Base-by-base conservation (phyloP, 225 moss, liverwort and hornwort species). In the Neckera pumila region DNA sequence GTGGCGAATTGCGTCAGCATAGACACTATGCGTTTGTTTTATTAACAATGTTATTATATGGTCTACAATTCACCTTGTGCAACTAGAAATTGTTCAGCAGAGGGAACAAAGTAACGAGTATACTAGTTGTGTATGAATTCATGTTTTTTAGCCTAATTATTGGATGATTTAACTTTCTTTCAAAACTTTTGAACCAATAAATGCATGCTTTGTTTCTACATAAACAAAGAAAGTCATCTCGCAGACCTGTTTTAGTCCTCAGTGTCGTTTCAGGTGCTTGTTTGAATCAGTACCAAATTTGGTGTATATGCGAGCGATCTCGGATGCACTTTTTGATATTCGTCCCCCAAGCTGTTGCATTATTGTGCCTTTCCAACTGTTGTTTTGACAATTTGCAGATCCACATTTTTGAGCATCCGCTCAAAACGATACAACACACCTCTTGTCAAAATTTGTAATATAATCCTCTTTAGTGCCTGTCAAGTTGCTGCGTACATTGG, bases 241-340 rank as follows among this genome's bases (percentile, higher is more conserved):
- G 17, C 0, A 0, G 1, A 36, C 19, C 6, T 3, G 36, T 66
- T 36, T 11, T 64, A 21, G 12, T n/a, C n/a, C 3, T n/a, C 4
- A 11, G 1, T 45, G 6, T 30, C 3, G 6, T 3, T 19, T 11
- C 12, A 49, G 17, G 11, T 8, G 8, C 42, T 3, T 33, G 19
- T 16, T 74, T 47, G 30, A 47, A 30, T 31, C 2, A 74, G 9
- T 21, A 51, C 14, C 9, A 76, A 33, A 86, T 11, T 42, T 19
- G 17, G 26, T 28, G 12, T 17, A 28, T 12, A 28, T 27, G 27
- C 79, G 27, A 79, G 79, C 40, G 10, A 79, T 54, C 26, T 86
- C 12, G 59, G 26, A 36, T 58, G 58, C 27, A 28, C 28, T 79
- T 58, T 57, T 13, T 40, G 40, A 28, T 59, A 28, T 19, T 59